Conservation (phyloP, 2,329 filamentous ascomycete species). For the Aplosporella prunicola region DNA sequence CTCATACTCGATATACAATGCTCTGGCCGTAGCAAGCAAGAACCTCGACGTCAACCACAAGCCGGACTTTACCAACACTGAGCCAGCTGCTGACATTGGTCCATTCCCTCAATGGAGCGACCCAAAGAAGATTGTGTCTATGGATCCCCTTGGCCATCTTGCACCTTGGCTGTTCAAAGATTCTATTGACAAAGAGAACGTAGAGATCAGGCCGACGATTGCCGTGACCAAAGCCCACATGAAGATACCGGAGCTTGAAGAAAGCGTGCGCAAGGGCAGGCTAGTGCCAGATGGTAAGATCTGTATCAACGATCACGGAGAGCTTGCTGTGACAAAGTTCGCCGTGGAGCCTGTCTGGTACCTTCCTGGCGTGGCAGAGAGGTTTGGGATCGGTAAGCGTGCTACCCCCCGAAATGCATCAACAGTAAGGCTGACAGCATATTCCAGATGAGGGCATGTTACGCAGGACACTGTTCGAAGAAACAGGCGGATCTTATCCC, state of each 20-base stretch:
- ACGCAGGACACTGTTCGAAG: slow-evolving; percentile 80
- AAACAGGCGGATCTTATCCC: slow-evolving; percentile 91
- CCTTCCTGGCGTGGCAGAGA: slow-evolving; percentile 59
- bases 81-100: slow-evolving; percentile 82
- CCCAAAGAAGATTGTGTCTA: slow-evolving; percentile 88
- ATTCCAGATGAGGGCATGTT: slow-evolving; percentile 71
- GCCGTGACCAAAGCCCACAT: slow-evolving; percentile 89
- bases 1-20: slow-evolving; percentile 93
- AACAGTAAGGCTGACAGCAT: slow-evolving; percentile 3
- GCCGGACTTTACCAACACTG: slow-evolving; percentile 72
- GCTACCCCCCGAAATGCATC: not conserved
- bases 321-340: slow-evolving; percentile 90
- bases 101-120: slow-evolving; percentile 86
- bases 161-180: slow-evolving; percentile 76
- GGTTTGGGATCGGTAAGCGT: slow-evolving; percentile 70
- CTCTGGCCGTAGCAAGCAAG: slow-evolving; percentile 82
- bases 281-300: slow-evolving; percentile 78
- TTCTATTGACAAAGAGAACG: slow-evolving; percentile 64
- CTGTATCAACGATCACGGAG: slow-evolving; percentile 74
- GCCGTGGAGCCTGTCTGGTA: slow-evolving; percentile 80
- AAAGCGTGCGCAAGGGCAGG: slow-evolving; percentile 71
- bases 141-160: slow-evolving; percentile 90
- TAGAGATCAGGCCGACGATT: slow-evolving; percentile 84
- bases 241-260: slow-evolving; percentile 90
- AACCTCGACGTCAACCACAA: slow-evolving; percentile 76